Conservation (phyloP, 2,329 filamentous ascomycete genomes). For the Alternaria tenuissima region DNA sequence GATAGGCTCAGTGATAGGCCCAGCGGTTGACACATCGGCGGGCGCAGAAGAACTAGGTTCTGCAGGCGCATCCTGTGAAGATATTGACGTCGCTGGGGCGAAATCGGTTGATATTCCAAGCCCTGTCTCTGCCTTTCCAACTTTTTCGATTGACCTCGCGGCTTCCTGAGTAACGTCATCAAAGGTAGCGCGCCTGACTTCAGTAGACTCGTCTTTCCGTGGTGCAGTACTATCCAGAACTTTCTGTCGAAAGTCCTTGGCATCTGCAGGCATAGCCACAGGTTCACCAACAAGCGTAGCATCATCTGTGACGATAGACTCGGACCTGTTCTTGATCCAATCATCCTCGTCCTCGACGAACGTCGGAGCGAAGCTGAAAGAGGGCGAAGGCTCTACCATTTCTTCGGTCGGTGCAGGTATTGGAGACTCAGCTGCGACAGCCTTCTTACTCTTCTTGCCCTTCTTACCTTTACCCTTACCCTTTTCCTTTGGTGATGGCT, state of each 20-base stretch:
- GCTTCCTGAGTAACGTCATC: background rate
- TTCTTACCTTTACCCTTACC: conserved; percentile 37
- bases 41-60: background rate
- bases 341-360: conserved; percentile 45
- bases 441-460: conserved; percentile 43
- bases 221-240: conserved; percentile 39
- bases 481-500: conserved; percentile 31
- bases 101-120: conserved; percentile 12
- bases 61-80: background rate
- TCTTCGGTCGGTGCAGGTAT: conserved; percentile 12
- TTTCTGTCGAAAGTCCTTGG: conserved; percentile 40
- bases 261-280: conserved; percentile 11
- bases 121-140: conserved; percentile 1
- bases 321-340: conserved; percentile 37
- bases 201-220: conserved; percentile 17
- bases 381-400: conserved; percentile 7
- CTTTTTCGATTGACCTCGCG: background rate
- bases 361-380: conserved; percentile 29
- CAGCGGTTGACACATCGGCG: background rate
- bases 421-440: conserved; percentile 15
- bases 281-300: conserved; percentile 45
- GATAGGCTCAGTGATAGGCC: background rate
- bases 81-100: conserved; percentile 10
- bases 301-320: conserved; percentile 40
- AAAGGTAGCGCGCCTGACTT: conserved; percentile 25